Conservation (phyloP, 768 basidiomycete species). For the Sutorius australiensis region DNA sequence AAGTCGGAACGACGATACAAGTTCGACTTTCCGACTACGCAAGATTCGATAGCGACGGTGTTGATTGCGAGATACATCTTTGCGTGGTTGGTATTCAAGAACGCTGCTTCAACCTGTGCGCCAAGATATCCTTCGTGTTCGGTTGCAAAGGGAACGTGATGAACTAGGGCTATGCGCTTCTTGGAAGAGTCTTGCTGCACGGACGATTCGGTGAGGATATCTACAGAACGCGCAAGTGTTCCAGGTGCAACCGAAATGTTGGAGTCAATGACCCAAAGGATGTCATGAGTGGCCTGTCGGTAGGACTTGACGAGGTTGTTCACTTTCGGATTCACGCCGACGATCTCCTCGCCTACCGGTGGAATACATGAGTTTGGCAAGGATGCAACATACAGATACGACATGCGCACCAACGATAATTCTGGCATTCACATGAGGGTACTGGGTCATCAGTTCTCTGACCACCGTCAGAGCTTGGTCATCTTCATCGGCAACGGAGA, state of each 20-base stretch:
- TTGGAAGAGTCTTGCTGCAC: constrained; percentile 33
- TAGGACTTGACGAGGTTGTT: constrained; percentile 93
- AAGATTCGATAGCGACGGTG: constrained; percentile 83
- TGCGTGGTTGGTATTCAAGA: constrained; percentile 94
- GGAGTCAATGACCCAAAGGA: constrained; percentile 97
- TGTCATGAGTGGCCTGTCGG: constrained; percentile 74
- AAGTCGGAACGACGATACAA: constrained; percentile 89
- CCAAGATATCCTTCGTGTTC: constrained; percentile 69
- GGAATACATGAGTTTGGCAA: background rate
- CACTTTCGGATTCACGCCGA: constrained; percentile 95
- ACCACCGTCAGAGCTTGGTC: constrained; percentile 90
- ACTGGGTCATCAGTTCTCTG: constrained; percentile 68
- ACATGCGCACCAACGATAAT: constrained; percentile 67
- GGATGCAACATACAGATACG: background rate
- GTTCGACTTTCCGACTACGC: constrained; percentile 96
- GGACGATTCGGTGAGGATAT: constrained; percentile 52
- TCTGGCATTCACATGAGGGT: constrained; percentile 68
- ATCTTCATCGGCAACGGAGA: constrained; percentile 82
- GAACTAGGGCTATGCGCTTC: constrained; percentile 75
- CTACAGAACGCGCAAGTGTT: constrained; percentile 82
- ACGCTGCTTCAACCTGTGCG: constrained; percentile 85
- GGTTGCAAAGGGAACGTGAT: constrained; percentile 91
- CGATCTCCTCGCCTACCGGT: constrained; percentile 65
- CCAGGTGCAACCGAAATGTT: constrained; percentile 77
- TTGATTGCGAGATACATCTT: constrained; percentile 98